These are phyloP conservation scores for Psilocybe cubensis DNA, from an alignment of 768 basidiomycete genomes.

Conservation along the genomic window DNA sequence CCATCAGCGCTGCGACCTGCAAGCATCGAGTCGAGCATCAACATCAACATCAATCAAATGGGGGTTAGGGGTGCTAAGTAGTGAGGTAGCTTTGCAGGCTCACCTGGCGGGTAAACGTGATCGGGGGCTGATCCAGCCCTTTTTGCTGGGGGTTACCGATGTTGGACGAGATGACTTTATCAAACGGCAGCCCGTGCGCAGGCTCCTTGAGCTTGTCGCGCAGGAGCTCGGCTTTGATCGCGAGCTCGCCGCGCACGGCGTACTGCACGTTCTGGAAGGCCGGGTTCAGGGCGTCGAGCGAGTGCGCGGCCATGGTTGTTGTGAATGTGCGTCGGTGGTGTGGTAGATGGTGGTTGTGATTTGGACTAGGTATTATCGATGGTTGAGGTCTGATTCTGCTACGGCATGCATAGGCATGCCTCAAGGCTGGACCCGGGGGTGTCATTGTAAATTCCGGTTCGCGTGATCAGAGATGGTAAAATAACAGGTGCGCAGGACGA, in stretches of 20 bases:
- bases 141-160: slow-evolving; percentile 99
- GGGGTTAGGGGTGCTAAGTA: no score
- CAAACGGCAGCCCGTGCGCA: slow-evolving; percentile 74
- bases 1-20: slow-evolving; percentile 88
- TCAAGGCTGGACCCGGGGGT: slow-evolving; percentile 17
- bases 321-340: slow-evolving; percentile 16
- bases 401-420: no score
- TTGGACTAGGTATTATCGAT: slow-evolving; percentile 20
- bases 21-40: no score
- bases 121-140: slow-evolving; percentile 89
- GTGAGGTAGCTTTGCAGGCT: no score
- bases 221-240: slow-evolving; percentile 89
- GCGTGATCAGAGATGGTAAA: neutral
- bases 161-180: slow-evolving; percentile 89
- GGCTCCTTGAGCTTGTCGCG: slow-evolving; percentile 68
- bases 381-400: slow-evolving; percentile 1
- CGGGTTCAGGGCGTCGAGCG: slow-evolving; percentile 78
- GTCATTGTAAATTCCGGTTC: slow-evolving; percentile 5
- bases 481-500: slow-evolving; percentile 4
- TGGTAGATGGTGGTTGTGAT: neutral
- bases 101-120: slow-evolving; percentile 93
- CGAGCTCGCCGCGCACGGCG: slow-evolving; percentile 96
- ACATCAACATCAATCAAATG: no score
- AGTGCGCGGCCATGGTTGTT: slow-evolving; percentile 58
- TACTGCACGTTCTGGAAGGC: slow-evolving; percentile 89